Base-by-base conservation (phyloP, 805 yeast species). In the Tetrapisispora fleetii region DNA sequence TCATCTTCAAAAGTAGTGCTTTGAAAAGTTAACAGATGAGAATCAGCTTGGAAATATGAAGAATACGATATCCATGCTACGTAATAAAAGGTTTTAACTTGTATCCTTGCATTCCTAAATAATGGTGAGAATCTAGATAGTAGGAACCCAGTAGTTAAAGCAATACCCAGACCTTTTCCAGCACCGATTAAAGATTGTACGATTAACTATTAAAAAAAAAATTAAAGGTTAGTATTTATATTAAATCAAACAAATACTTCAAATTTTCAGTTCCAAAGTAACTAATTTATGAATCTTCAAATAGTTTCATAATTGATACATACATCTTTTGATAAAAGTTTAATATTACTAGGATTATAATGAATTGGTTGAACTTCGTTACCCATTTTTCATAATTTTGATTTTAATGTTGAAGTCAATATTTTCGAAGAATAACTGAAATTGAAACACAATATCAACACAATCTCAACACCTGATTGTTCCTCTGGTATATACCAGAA, bases 1-100 rank as follows among this genome's bases (percentile, higher is more conserved):
- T 72, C 72, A 19, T 65, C 65, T 9, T 50, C 56, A 50, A 63
- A 67, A 33, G 64, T 56, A 40, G 67, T 60, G 27, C 62, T 54
- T 47, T 70, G 71, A 52, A 69, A 69, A 22, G 54, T 62, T 21
- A 67, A 43, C 35, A 70, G 55, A 50, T 68, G 73, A 52, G 62
- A 65, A 43, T 73, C 77, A 8, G 74, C 75, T 55, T 67, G 64
- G 54, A 68, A 69, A 5, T 68, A 74, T 16, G 70, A 67, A 24
- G 71, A 70, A 64, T 64, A 61, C 7, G 71, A 64, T 21, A 70
- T 64, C 71, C 75, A 72, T 1, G 69, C 58, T 28, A 67, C 65
- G 48, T 69, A 71, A 50, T 71, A 73, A 48, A 70, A 68, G 9
- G 67, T 71, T 33, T 68, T 64, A 16, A 71, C 70, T 27, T 67